Evolutionary conservation across 352 stramenopile species (phyloP).

Genomic region (Phytophthora melonis): DNA sequence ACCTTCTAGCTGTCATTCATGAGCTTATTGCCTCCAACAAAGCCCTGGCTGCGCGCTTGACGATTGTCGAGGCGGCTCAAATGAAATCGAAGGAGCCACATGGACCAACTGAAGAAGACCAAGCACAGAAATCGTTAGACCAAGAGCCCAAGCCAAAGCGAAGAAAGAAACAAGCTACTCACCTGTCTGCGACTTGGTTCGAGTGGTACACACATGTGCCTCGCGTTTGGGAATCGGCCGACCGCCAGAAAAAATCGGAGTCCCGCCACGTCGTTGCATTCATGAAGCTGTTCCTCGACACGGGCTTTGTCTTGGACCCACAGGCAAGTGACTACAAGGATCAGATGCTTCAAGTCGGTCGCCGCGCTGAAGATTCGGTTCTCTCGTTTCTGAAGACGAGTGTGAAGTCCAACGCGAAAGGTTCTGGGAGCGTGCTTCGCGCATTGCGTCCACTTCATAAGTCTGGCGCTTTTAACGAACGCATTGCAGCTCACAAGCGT

Average conservation of each 20-base stretch:
- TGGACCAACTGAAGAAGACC: background rate
- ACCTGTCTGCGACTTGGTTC: slow-evolving; percentile 17
- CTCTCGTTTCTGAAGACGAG: no score
- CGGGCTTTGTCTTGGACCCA: slow-evolving; percentile 4
- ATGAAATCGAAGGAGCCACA: background rate
- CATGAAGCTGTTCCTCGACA: slow-evolving; percentile 31
- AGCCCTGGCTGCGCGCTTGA: background rate
- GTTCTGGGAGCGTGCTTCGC: background rate
- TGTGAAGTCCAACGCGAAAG: background rate
- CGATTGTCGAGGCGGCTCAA: background rate
- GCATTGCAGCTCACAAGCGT: background rate
- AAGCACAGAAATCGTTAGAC: background rate
- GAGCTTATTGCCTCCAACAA: background rate
- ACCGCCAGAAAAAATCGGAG: slow-evolving; percentile 35
- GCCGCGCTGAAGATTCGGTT: background rate
- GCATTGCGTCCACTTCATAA: background rate
- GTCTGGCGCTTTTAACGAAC: background rate
- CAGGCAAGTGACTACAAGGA: background rate
- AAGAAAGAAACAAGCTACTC: slow-evolving; percentile 4
- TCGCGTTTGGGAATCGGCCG: background rate
- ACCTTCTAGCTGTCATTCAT: background rate
- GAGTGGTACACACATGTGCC: slow-evolving; percentile 18
- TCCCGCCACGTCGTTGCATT: slow-evolving; percentile 22
- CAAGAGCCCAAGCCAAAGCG: slow-evolving; percentile 5
- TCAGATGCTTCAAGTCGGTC: background rate